Conservation (phyloP, 2,329 filamentous ascomycete genomes). For the Alternaria consortialis region DNA sequence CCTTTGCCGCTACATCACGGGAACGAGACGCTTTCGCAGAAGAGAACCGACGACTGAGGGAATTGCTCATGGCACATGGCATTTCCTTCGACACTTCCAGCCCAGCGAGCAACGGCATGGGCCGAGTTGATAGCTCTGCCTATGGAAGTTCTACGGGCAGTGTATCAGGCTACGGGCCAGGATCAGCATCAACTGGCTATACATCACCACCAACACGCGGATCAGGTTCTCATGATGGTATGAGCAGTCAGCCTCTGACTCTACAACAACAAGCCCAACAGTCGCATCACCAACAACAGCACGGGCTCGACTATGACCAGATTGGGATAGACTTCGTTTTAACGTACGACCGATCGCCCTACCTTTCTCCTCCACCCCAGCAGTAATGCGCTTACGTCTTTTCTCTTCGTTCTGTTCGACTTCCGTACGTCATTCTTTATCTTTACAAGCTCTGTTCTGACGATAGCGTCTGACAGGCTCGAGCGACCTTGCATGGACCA, state of each 20-base stretch:
- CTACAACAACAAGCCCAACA: constrained; percentile 34
- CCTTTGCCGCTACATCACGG: constrained; percentile 75
- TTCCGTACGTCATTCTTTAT: constrained; percentile 38
- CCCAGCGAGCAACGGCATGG: constrained; percentile 45
- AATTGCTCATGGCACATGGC: constrained; percentile 66
- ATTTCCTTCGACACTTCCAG: constrained; percentile 63
- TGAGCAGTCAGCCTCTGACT: constrained; percentile 28
- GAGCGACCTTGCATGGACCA: constrained; percentile 95
- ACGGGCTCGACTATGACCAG: constrained; percentile 76
- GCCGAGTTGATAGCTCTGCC: constrained; percentile 46
- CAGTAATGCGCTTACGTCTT: constrained; percentile 42
- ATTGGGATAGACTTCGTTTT: constrained; percentile 90
- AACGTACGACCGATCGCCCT: constrained; percentile 80
- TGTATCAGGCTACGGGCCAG: constrained; percentile 67
- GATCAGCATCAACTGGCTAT: constrained; percentile 57
- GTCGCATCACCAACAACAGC: constrained; percentile 38
- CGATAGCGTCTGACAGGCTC: constrained; percentile 64
- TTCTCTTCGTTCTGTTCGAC: constrained; percentile 27
- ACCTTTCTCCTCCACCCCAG: constrained; percentile 57
- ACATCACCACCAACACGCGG: constrained; percentile 54
- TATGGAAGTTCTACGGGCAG: constrained; percentile 63
- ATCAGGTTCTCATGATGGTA: constrained; percentile 41
- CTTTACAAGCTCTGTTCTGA: constrained; percentile 42
- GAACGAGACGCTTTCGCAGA: constrained; percentile 79
- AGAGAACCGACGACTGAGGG: constrained; percentile 80